These are phyloP conservation scores for Lipomyces starkeyi DNA, from an alignment of 805 yeast species.

Conservation along the genomic window DNA sequence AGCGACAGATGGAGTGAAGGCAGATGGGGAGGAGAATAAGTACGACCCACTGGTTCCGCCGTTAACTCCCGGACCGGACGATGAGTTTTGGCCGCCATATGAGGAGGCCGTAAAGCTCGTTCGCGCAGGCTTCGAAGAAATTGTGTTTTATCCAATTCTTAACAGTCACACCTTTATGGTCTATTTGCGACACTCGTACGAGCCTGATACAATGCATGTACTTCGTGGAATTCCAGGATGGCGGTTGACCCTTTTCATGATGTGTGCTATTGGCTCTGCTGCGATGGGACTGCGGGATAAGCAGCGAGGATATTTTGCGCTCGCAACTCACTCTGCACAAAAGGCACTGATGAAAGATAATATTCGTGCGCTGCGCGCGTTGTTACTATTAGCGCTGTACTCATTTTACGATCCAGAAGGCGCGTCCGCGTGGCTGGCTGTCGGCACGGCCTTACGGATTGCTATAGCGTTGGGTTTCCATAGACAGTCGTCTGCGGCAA, in stretches of 20 bases:
- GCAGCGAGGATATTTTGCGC: conserved; percentile 21
- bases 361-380: conserved; percentile 23
- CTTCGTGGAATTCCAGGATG: conserved; percentile 24
- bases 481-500: conserved; percentile 33
- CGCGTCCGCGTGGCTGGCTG: conserved; percentile 44
- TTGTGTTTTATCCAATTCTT: conserved; percentile 28
- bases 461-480: conserved; percentile 42
- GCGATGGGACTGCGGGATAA: conserved; percentile 20
- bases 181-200: conserved; percentile 29
- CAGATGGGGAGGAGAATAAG: conserved; percentile 8
- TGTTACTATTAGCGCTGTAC: conserved; percentile 33
- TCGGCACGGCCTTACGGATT: conserved; percentile 43
- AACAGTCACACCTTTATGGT: conserved; percentile 22
- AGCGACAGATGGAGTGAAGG: neutral
- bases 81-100: conserved; percentile 23
- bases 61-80: neutral
- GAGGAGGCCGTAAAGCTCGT: conserved; percentile 22
- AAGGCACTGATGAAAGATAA: conserved; percentile 18
- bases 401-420: conserved; percentile 42
- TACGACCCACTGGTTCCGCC: conserved; percentile 13
- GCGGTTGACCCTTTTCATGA: conserved; percentile 20
- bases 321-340: conserved; percentile 12
- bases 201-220: conserved; percentile 12
- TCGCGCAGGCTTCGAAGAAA: conserved; percentile 22
- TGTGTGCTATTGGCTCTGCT: conserved; percentile 34